Evolutionary conservation across 768 basidiomycete genomes (phyloP), one percentile per base, ranked within the genome.

Genomic region (Auriscalpium orientale): DNA sequence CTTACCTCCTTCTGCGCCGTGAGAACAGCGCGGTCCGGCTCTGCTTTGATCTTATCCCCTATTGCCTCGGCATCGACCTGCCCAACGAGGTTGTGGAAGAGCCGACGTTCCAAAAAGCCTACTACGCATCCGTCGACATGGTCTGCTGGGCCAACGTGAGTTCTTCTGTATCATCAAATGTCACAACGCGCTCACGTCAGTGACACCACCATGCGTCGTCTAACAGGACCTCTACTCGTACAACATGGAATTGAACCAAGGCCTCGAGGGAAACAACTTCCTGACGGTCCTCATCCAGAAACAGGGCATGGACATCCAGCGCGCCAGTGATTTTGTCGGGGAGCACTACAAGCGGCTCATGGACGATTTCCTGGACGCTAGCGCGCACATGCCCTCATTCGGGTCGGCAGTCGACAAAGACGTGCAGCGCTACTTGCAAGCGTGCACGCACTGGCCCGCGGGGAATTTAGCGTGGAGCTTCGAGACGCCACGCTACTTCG

Each of bases 121-220:
- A 83, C 62, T 78, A 75, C 64, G 78, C 80, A 8, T 83, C 81
- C 10, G 77, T 77, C 44, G 86, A 89, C 66, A 74, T 84, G 61
- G 79, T 88, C 53, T 82, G 80, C 68, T 87, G 80, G 84, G 71
- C 85, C 20, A 88, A 89, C 66, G 85, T 87, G 58, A 68, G 79
- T 69, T 34, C 40, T 15, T 48, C 46, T 21, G 20, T 9, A 20
- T 28, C 28, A 45, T n/a, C 8, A 18, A 15, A 40, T 49, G 43
- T 60, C 46, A 37, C 11, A 16, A 45, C 35, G 46, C 44, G 28
- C 8, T 28, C 28, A 28, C 28, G 28, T 28, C 28, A 28, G 22
- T 28, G 22, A 28, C 22, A 28, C 28, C 28, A 28, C 28, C 28
- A 28, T 4, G 28, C 28, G 28, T 28, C 28, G 28, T 28, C 28